Evolutionary conservation across 176 grass and related monocot genomes (phyloP).

Genomic region (Ampelocalamus luodianensis): DNA sequence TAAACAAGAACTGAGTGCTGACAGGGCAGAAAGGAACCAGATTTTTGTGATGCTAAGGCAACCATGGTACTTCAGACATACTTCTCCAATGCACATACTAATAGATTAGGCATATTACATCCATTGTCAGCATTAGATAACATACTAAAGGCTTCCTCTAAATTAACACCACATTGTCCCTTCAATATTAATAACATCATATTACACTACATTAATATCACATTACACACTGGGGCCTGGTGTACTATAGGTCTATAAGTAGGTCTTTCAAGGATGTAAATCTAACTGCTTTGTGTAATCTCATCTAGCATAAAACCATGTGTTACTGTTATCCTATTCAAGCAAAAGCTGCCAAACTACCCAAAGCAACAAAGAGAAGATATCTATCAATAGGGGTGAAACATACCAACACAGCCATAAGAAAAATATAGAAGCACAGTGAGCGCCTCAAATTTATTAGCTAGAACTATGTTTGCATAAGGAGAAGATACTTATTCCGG

Average conservation of each 20-base stretch:
- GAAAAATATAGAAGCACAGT: not conserved
- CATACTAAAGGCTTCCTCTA: not conserved
- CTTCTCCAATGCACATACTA: slow-evolving; percentile 4
- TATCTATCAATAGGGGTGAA: not conserved
- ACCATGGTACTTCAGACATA: not conserved
- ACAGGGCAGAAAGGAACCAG: not conserved
- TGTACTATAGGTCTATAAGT: not conserved
- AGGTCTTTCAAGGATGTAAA: slow-evolving; percentile 4
- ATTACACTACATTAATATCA: not conserved
- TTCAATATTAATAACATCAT: not conserved
- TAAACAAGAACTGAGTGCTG: not conserved
- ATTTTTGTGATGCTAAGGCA: not conserved
- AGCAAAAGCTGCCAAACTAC: not conserved
- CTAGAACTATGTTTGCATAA: not conserved
- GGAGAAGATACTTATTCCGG: not conserved
- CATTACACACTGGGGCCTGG: not conserved
- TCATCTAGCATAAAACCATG: not conserved
- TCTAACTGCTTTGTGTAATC: slow-evolving; percentile 4
- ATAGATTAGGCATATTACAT: not conserved
- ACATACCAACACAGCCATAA: not conserved
- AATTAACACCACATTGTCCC: not conserved
- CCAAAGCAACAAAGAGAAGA: not conserved
- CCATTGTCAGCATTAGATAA: not conserved
- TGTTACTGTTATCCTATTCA: not conserved
- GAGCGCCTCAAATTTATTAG: not conserved